A percentile compares a stretch with the other conserved stretches of the same genome.
These are phyloP conservation scores for Domatiomyces catenatus DNA, from an alignment of 2,329 filamentous ascomycete genomes.

Conservation along the genomic window DNA sequence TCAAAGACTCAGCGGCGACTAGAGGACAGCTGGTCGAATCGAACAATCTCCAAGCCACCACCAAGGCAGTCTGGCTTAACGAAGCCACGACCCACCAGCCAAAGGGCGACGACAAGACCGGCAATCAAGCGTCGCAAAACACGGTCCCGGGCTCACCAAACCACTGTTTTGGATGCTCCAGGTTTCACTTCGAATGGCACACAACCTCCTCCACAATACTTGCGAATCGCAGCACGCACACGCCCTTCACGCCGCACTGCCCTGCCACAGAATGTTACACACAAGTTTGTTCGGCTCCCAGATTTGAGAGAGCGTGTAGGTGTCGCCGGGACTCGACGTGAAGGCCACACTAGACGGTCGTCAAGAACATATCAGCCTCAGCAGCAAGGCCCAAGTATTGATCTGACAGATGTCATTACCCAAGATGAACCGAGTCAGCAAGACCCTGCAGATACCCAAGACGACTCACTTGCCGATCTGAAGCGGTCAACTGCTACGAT, in stretches of 20 bases:
- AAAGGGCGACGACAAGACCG: neutral
- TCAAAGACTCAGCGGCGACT: constrained; percentile 6
- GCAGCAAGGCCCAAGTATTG: neutral
- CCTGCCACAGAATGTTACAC: constrained; percentile 26
- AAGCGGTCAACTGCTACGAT: neutral
- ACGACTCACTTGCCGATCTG: neutral
- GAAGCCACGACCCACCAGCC: neutral
- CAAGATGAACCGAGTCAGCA: neutral
- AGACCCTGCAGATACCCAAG: neutral
- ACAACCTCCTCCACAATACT: constrained; percentile 35
- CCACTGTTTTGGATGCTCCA: constrained; percentile 14
- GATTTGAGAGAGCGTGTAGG: constrained; percentile 40
- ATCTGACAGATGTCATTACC: neutral
- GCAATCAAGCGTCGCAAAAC: neutral
- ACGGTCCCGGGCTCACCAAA: neutral
- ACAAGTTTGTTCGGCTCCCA: constrained; percentile 38
- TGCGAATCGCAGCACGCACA: constrained; percentile 40
- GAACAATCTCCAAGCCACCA: neutral
- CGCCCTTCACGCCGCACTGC: constrained; percentile 35
- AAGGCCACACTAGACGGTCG: constrained; percentile 29
- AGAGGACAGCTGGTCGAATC: constrained; percentile 1
- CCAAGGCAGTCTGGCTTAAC: neutral
- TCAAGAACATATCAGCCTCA: neutral
- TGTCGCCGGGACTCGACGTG: constrained; percentile 32
- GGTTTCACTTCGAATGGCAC: constrained; percentile 5